Evolutionary conservation across 176 grass and related monocot species (phyloP), one percentile per base, ranked within the genome.

Genomic region (Juncus inflexus): DNA sequence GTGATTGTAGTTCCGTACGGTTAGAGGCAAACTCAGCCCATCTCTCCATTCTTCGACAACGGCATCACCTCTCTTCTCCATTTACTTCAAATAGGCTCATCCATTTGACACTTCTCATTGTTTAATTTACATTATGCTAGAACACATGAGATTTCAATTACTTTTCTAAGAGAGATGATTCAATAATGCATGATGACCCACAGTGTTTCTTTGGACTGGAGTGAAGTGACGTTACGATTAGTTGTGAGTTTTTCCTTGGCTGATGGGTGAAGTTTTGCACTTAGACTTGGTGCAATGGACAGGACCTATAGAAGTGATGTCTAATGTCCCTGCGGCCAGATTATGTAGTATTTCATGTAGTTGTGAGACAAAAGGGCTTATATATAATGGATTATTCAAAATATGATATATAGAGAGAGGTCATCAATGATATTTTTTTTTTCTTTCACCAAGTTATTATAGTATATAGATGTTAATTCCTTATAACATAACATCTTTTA

Each of bases 181-280:
- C 3, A 12, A 15, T 7, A 14, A 0, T 19, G 19, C 49, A 55
- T 47, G 50, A 53, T 37, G 65, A 15, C 66, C 66, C 51, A 70
- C 52, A 40, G 52, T 58, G 37, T n/a, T 39, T 40, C 66, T 70
- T 70, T 70, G 66, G 66, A 70, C 66, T 70, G 66, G 52, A 70
- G 66, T 14, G 66, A 47, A 41, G 35, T 69, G 66, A 55, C 51
- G 51, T 69, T 58, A 12, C 52, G 66, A 41, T 54, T 70, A 35
- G 52, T 3, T 57, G 9, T 45, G 12, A 45, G 42, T 35, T 66
- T 64, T 40, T 66, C 38, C 35, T 12, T 11, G 35, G 12, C 38
- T 12, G 8, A 64, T 40, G 15, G 28, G 7, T 43, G 28, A 7
- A 3, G 39, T 35, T 11, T 42, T 36, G 37, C 0, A 7, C 39